Base-by-base conservation (phyloP, 306 rosid genomes). In the Prunus campanulata region DNA sequence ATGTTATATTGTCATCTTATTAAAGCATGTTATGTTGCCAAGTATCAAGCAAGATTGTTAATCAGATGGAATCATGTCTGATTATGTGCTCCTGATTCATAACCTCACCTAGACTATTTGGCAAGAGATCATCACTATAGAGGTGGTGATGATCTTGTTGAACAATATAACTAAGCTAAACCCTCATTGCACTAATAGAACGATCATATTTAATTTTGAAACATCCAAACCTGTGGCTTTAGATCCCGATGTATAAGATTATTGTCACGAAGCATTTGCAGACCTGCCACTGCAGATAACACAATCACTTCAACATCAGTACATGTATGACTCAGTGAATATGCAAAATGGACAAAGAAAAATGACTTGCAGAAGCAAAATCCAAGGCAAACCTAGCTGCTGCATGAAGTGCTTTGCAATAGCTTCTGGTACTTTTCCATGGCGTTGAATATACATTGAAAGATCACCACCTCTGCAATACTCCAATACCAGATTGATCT, bases 381-480 rank as follows among this genome's bases (percentile, higher is more conserved):
- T 15, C 16, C 59, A 32, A 86, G 78, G 67, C 84, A 63, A 82
- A 93, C 99, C 99, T 77, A 96, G 88, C 85, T 96, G 99, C 87
- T 68, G 96, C 99, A 96, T 88, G 74, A 96, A 96, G 83, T 91
- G 86, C 83, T 96, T 91, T 74, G 99, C 98, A 68, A 81, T 84
- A 73, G 83, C 90, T 86, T 96, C 99, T 6, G 91, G 90, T 35
- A 91, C 92, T 88, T 90, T 86, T 80, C 94, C 98, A 81, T 86
- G 91, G 63, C 91, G 92, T 76, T 93, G 98, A 76, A 96, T 83
- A 75, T 88, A 89, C 83, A 93, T 30, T 46, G 92, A 96, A 69
- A 96, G 98, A 85, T 96, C 99, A 47, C 99, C 99, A 71, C 98
- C 99, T 86, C 66, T 93, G 83, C 99, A 96, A 81, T 89, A 96